Conservation (phyloP, 192 early-diverging fungal species). For the Linderina pennispora region DNA sequence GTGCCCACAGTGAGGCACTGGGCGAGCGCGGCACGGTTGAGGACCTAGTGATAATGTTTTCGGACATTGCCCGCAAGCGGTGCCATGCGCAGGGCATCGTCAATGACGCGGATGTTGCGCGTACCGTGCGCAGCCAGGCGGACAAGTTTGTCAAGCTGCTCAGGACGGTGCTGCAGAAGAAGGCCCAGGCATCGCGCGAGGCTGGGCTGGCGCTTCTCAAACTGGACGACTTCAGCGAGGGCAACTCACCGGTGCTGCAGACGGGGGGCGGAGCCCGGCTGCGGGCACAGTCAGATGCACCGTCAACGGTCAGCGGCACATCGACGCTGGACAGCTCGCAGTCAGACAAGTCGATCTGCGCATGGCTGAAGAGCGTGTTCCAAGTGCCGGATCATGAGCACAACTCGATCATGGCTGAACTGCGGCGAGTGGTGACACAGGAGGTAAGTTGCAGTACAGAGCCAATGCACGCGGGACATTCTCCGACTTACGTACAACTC, state of each 20-base stretch:
- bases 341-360: constrained; percentile 6
- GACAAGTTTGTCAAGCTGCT: constrained; percentile 37
- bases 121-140: constrained; percentile 39
- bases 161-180: constrained; percentile 30
- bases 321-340: constrained; percentile 1
- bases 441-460: constrained; percentile 11
- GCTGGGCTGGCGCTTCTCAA: constrained; percentile 40
- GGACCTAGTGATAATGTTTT: constrained; percentile 30
- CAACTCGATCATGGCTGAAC: constrained; percentile 18
- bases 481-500: no score
- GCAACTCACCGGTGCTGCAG: neutral
- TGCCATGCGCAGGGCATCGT: constrained; percentile 26
- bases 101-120: constrained; percentile 15
- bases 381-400: constrained; percentile 30
- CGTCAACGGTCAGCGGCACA: neutral
- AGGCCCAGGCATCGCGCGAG: constrained; percentile 42
- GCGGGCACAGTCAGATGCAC: constrained; percentile 8
- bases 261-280: constrained; percentile 1
- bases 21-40: constrained; percentile 31
- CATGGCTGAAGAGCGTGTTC: constrained; percentile 31
- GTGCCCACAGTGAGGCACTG: constrained; percentile 16
- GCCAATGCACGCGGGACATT: neutral
- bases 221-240: constrained; percentile 34
- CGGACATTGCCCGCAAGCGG: constrained; percentile 11
- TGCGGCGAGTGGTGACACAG: constrained; percentile 34